Evolutionary conservation across 2,329 filamentous ascomycete species (phyloP), one percentile per base, ranked within the genome.

Genomic region (Penicillium brasilianum): DNA sequence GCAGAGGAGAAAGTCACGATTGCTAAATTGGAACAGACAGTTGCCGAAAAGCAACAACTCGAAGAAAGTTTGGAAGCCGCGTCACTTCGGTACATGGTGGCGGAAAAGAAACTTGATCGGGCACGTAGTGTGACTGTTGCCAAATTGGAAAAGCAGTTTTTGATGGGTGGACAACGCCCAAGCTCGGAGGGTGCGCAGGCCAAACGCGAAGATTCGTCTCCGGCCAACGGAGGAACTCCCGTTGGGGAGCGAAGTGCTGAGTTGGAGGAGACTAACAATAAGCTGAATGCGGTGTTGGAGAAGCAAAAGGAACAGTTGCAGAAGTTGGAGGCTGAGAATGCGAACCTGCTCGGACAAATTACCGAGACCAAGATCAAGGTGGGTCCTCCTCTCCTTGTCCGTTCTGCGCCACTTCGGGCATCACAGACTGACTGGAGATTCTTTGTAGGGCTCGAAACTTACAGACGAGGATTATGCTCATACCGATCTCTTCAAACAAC

Each of bases 391-490:
- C 22, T 8, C 53, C 25, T 43, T 6, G 39, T 39, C 5, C 34
- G 2, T 37, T 20, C 11, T 16, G 4, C 14, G 30, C 4, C 28
- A 11, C 25, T 28, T 30, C 6, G 51, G 3, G 49, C 30, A 48
- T 36, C 41, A 51, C 61, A 59, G 41, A 66, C 55, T 64, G 20
- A 58, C 43, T 13, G 43, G 50, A 55, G 11, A 10, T 34, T 37
- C 8, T 56, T 28, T 52, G 14, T 55, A 88, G 74, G 83, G 91
- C 51, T 88, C 91, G 14, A 88, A 86, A 58, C 81, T 93, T 48
- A 90, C 91, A 0, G 95, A 99, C 71, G 95, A 99, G 64, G 95
- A 99, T 70, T 98, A 96, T 73, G 89, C 93, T 43, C 88, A 92
- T 59, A 97, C 93, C 4, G 93, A 97, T 70, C 84, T 97, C 3